phyloP scores from a whole-genome alignment of 306 rosid species.

The Senna tora region DNA sequence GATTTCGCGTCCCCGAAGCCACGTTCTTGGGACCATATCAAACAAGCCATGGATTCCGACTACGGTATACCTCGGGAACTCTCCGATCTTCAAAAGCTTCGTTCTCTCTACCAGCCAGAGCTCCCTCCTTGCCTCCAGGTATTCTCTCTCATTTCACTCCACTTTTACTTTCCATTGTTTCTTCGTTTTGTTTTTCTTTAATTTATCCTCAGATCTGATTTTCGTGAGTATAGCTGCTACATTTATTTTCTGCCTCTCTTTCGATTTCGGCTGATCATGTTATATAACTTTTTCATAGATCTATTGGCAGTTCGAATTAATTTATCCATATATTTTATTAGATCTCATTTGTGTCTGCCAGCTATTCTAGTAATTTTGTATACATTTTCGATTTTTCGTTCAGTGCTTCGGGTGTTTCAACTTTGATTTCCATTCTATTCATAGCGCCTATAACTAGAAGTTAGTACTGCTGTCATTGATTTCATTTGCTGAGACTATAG shows the following conservation, averaged over 20 bases:
- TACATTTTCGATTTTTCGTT: neutral
- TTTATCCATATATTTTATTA: neutral
- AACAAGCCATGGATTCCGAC: slow-evolving; percentile 67
- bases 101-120: slow-evolving; percentile 76
- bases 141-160: neutral
- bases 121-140: slow-evolving; percentile 81
- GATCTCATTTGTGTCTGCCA: slow-evolving; percentile 28
- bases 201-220: neutral
- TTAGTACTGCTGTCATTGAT: neutral
- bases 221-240: neutral
- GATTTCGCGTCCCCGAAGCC: neutral
- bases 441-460: neutral
- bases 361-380: neutral
- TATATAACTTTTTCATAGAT: neutral
- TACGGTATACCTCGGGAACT: slow-evolving; percentile 93
- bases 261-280: neutral
- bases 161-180: neutral
- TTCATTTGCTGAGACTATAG: neutral
- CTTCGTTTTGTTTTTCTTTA: neutral
- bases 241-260: neutral
- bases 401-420: neutral
- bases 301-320: neutral
- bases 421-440: neutral
- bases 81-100: slow-evolving; percentile 78
- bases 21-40: neutral